Conservation (phyloP, 2,329 filamentous ascomycete genomes). For the Stagonosporopsis rhizophila region DNA sequence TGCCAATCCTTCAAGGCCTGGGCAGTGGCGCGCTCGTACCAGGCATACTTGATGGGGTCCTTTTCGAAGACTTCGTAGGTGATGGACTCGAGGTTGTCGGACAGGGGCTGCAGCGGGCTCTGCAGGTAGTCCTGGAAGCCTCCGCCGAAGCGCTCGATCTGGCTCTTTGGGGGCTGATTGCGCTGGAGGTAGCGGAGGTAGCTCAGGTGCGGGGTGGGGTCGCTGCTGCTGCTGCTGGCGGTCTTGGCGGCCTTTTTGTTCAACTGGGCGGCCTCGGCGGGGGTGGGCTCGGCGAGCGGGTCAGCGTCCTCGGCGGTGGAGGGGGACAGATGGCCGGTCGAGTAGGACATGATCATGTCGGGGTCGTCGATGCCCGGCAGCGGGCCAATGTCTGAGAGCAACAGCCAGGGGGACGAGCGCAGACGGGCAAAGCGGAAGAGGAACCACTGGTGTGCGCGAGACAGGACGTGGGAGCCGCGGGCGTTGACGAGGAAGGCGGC, state of each 20-base stretch:
- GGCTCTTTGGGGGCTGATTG: constrained; percentile 72
- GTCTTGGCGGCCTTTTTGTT: constrained; percentile 49
- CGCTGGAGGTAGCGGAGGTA: constrained; percentile 87
- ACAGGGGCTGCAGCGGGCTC: constrained; percentile 90
- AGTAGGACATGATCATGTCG: constrained; percentile 47
- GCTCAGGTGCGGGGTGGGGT: constrained; percentile 71
- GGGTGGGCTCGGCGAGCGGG: constrained; percentile 61
- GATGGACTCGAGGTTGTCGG: constrained; percentile 94
- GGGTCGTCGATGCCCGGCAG: constrained; percentile 58
- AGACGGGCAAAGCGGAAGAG: constrained; percentile 65
- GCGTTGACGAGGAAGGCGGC: constrained; percentile 65
- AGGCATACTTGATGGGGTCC: constrained; percentile 96
- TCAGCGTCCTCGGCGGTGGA: constrained; percentile 52
- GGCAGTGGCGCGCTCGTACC: constrained; percentile 86
- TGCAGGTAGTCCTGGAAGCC: constrained; percentile 95
- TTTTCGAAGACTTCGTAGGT: constrained; percentile 99
- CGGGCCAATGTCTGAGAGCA: constrained; percentile 65
- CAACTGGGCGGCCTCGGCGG: constrained; percentile 68
- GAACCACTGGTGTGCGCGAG: constrained; percentile 64
- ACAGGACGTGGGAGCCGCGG: constrained; percentile 65
- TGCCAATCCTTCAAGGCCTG: constrained; percentile 84
- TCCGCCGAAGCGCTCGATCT: constrained; percentile 70
- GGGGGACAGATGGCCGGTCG: constrained; percentile 50
- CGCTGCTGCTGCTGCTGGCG: constrained; percentile 56
- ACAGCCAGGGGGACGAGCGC: constrained; percentile 64